Percentiles rank a stretch among this genome's conserved stretches.
These are phyloP conservation scores for Babesia caballi DNA, from an alignment of 169 alveolate species.

Conservation along the genomic window DNA sequence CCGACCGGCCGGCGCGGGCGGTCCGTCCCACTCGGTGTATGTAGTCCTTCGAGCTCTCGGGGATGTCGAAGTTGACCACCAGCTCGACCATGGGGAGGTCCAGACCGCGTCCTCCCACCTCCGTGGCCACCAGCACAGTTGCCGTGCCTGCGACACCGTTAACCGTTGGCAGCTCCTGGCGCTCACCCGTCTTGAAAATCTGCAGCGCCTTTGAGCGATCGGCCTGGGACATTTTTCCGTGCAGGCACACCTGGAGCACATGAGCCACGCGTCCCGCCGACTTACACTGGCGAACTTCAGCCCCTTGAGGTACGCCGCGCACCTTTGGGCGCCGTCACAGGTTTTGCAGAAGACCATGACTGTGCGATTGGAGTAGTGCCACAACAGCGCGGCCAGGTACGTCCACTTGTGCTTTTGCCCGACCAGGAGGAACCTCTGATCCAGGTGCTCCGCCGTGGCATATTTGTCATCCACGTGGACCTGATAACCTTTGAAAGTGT, in stretches of 20 bases:
- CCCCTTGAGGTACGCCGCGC: conserved; percentile 85
- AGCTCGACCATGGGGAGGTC: conserved; percentile 96
- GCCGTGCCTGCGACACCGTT: conserved; percentile 24
- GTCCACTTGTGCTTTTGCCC: conserved; percentile 94
- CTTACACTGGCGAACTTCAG: conserved; percentile 86
- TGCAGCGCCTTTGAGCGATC: conserved; percentile 92
- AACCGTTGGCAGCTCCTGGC: not conserved
- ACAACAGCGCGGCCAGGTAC: conserved; percentile 72
- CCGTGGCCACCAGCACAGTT: conserved; percentile 93
- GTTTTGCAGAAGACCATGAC: conserved; percentile 93
- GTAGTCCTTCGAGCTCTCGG: conserved; percentile 91
- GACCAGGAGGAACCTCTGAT: conserved; percentile 89
- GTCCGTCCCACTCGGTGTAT: conserved; percentile 99
- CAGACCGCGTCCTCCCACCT: conserved; percentile 99
- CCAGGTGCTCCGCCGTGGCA: conserved; percentile 89
- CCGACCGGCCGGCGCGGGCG: conserved; percentile 98
- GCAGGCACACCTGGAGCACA: conserved; percentile 77
- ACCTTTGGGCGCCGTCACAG: conserved; percentile 84
- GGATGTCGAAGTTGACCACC: conserved; percentile 97
- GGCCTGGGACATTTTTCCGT: conserved; percentile 93
- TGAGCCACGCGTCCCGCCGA: not conserved
- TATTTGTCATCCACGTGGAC: conserved; percentile 80
- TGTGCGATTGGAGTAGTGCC: conserved; percentile 57
- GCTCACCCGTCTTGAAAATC: conserved; percentile 86
- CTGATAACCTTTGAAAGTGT: not conserved